These are phyloP conservation scores for Paramecium octaurelia DNA, from an alignment of 73 alveolate genomes.

Conservation along the genomic window DNA sequence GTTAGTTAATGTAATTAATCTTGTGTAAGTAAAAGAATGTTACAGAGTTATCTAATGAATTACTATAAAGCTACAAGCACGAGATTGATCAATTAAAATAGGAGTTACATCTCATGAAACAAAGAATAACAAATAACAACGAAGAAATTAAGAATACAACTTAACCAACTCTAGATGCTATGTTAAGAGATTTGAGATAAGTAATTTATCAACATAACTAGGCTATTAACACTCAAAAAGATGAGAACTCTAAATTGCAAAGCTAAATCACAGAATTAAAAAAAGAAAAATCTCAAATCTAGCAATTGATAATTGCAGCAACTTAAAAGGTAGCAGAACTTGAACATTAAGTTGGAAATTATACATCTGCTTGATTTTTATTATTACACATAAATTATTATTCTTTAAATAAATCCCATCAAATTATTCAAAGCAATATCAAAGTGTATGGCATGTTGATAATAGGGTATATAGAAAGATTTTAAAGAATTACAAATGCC, in stretches of 20 bases:
- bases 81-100: slow-evolving; percentile 36
- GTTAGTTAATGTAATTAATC: background rate
- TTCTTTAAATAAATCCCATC: background rate
- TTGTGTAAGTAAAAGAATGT: background rate
- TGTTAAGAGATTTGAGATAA: slow-evolving; percentile 41
- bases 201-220: background rate
- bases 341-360: slow-evolving; percentile 43
- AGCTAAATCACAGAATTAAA: slow-evolving; percentile 37
- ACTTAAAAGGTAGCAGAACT: slow-evolving; percentile 43
- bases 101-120: slow-evolving; percentile 47
- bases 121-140: slow-evolving; percentile 27
- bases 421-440: too few relatives aligned
- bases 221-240: slow-evolving; percentile 48
- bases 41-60: slow-evolving; percentile 41
- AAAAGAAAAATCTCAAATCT: slow-evolving; percentile 24
- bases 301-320: slow-evolving; percentile 27
- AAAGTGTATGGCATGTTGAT: too few relatives aligned
- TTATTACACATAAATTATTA: background rate
- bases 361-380: slow-evolving; percentile 13
- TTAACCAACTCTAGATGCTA: slow-evolving; percentile 44
- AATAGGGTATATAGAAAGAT: too few relatives aligned
- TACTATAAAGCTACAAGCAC: background rate
- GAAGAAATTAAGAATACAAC: slow-evolving; percentile 46
- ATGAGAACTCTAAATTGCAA: slow-evolving; percentile 40
- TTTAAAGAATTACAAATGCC: too few relatives aligned